phyloP scores from a whole-genome alignment of 352 stramenopile species.

The Phytophthora cactorum region DNA sequence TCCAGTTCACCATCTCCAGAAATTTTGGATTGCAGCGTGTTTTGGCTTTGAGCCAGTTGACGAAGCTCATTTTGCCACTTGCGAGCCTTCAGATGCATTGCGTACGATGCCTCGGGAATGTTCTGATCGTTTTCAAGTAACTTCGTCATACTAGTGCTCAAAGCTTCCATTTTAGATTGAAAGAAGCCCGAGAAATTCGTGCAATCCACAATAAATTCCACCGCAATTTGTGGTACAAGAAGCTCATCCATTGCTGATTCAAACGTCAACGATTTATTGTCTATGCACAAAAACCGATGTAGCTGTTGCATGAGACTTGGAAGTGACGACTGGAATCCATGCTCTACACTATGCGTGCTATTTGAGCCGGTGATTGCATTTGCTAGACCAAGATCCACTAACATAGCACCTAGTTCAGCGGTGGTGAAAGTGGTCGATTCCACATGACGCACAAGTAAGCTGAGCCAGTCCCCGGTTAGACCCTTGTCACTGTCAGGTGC shows the following conservation, averaged over 20 bases:
- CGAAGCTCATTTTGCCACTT: neutral
- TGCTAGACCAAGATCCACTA: conserved; percentile 19
- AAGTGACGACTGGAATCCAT: conserved; percentile 10
- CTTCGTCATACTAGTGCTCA: too few species aligned
- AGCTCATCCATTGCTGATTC: neutral
- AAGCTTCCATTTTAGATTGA: too few species aligned
- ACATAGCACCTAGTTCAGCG: conserved; percentile 9
- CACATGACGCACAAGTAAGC: conserved; percentile 4
- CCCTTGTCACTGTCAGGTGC: neutral
- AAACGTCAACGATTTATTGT: neutral
- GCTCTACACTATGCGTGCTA: too few species aligned
- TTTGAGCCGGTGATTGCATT: neutral
- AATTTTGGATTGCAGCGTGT: conserved; percentile 3
- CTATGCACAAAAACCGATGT: conserved; percentile 5
- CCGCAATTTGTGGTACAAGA: neutral
- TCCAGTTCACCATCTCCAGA: neutral
- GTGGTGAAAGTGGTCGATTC: conserved; percentile 7
- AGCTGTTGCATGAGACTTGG: conserved; percentile 11
- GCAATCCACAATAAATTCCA: too few species aligned
- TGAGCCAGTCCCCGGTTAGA: conserved; percentile 2
- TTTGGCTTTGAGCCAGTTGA: conserved; percentile 9
- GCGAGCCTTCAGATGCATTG: too few species aligned
- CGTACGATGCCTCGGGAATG: too few species aligned
- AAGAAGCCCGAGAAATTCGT: too few species aligned
- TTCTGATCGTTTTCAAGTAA: too few species aligned